Evolutionary conservation across 176 grass and related monocot genomes (phyloP).

Genomic region (Alopecurus myosuroides): DNA sequence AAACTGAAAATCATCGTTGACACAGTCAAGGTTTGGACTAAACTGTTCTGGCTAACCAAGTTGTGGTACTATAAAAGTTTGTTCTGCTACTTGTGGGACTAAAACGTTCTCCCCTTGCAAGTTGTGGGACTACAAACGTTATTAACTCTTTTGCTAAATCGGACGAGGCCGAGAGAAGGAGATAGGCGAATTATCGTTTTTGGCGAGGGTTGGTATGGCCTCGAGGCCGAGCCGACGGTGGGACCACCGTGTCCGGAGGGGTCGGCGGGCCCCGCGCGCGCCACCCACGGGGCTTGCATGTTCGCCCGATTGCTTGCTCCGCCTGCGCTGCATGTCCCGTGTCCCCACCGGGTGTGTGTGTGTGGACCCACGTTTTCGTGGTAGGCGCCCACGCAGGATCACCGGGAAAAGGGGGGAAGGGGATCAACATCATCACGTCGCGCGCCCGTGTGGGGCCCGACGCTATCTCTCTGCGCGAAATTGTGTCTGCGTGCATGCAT

Average conservation of each 20-base stretch:
- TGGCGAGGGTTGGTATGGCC: too few species aligned
- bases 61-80: too few species aligned
- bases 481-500: neutral
- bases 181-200: too few species aligned
- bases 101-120: too few species aligned
- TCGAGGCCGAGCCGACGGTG: too few species aligned
- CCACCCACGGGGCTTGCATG: slow-evolving; percentile 41
- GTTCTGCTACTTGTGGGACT: too few species aligned
- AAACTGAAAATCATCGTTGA: too few species aligned
- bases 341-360: neutral
- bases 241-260: neutral
- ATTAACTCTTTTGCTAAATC: too few species aligned
- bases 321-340: neutral
- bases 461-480: neutral
- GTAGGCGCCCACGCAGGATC: slow-evolving; percentile 32
- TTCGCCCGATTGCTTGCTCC: neutral
- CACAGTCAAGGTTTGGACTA: too few species aligned
- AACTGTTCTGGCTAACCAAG: too few species aligned
- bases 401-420: neutral
- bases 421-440: neutral
- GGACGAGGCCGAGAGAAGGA: too few species aligned
- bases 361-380: neutral
- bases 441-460: neutral
- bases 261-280: neutral
- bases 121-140: too few species aligned